These are phyloP conservation scores for Microsporum canis DNA, from an alignment of 2,329 filamentous ascomycete genomes.

Conservation along the genomic window DNA sequence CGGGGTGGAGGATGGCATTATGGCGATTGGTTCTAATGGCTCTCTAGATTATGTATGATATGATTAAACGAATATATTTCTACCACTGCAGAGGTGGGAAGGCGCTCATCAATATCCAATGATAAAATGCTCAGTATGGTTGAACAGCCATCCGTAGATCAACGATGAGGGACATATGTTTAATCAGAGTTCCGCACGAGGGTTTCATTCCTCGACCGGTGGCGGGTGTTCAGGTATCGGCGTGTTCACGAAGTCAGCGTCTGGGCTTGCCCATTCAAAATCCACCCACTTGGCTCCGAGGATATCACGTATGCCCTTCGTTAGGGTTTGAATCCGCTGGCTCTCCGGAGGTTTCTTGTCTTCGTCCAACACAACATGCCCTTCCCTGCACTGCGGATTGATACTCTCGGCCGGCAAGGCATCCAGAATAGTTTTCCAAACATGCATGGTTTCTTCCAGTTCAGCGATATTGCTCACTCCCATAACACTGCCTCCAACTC, in stretches of 20 bases:
- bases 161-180: not conserved
- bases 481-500: constrained; percentile 52
- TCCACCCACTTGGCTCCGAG: constrained; percentile 35
- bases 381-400: not conserved
- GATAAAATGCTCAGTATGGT: not conserved
- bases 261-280: constrained; percentile 36
- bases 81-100: not conserved
- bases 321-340: constrained; percentile 16
- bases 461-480: constrained; percentile 50
- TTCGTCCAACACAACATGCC: not conserved
- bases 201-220: not conserved
- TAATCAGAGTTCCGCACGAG: not conserved
- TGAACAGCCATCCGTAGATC: not conserved
- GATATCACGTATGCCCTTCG: constrained; percentile 29
- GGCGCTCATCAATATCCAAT: constrained; percentile 2
- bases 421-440: constrained; percentile 42
- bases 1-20: not conserved
- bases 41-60: not conserved
- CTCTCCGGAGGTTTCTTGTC: not conserved
- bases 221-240: constrained; percentile 10
- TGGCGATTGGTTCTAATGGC: not conserved
- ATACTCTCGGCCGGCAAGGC: not conserved
- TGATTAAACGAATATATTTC: not conserved
- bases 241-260: constrained; percentile 31
- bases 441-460: constrained; percentile 51